Evolutionary conservation across 2,329 filamentous ascomycete species (phyloP), one percentile per base, ranked within the genome.

Genomic region (Aspergillus terreus): DNA sequence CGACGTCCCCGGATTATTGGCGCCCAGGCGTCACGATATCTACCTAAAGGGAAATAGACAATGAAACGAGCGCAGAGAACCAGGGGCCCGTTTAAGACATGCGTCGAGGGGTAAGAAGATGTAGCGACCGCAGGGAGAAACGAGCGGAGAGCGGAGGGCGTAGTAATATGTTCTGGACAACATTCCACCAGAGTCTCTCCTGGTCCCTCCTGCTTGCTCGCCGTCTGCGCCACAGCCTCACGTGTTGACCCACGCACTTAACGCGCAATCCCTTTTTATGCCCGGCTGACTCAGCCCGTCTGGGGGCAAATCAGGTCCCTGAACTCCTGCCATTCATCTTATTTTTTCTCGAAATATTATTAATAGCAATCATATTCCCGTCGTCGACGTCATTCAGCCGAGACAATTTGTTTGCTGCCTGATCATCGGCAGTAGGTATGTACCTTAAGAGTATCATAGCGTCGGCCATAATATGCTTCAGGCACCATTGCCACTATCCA

Each of bases 21-120:
- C 63, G 60, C 62, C 61, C 62, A 63, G 61, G 62, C 56, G 58
- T 61, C 61, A 63, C 59, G 59, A 58, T 62, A 62, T 67, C 57
- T 58, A 58, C 53, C 58, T 64, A 64, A 47, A 50, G 21, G 49
- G 38, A 35, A 49, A 47, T 43, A 19, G 25, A 30, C 27, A 30
- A 55, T 41, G n/a, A 52, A 50, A 55, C 58, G 54, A 53, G 56
- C 52, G 40, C 51, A 52, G 40, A 23, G 19, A 21, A 42, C 1
- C 5, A 21, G 17, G 11, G 7, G 40, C 40, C 17, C 40, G 47
- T 44, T 15, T 36, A 14, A 49, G 17, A 45, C 45, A 36, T 30
- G 19, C 23, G 25, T 35, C 23, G 32, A 40, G 44, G 47, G 42
- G 45, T 51, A 42, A 42, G 17, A 40, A 38, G 23, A 47, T n/a